Base-by-base conservation (phyloP, 1,284 basidiomycete species). In the Sporisorium sorghi region DNA sequence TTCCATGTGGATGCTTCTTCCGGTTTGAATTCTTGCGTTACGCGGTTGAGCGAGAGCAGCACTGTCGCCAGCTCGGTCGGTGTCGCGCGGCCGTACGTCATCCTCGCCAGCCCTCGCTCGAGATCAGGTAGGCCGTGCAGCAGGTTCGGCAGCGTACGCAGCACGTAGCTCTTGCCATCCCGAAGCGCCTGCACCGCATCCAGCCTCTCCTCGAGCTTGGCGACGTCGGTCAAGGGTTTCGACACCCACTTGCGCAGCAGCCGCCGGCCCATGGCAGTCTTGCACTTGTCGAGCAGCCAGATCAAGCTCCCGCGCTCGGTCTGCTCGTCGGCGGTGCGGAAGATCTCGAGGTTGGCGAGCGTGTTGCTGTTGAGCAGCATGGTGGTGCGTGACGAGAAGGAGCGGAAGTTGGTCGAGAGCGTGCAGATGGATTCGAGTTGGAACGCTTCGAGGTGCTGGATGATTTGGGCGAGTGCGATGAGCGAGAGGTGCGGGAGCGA, bases 351-450 rank as follows among this genome's bases (percentile, higher is more conserved):
- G 80, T 98, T 97, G 28, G 88, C 88, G 15, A 98, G 86, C 0
- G 96, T 97, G 81, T 93, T 95, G 40, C 90, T 90, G 60, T 91
- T 93, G 49, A 99, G 87, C 15, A 94, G 87, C 94, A 98, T 97
- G 73, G 93, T 91, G 0, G 90, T 89, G 46, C 89, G 88, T 8
- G 71, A 70, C 1, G 91, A 88, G 80, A 98, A 98, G 77, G 86
- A 80, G 2, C 63, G 59, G 52, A 83, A 97, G 78, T 92, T 78
- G 91, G 39, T 70, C 8, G 69, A 53, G 9, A 68, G 60, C 10
- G 60, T 68, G 55, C 81, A 80, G 47, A 82, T 75, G 32, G 68
- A 72, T 24, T 71, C 90, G 37, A 97, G 88, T 32, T 88, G 88
- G 85, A 94, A 97, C 0, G 87, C 87, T 14, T 89, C 88, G 15